Evolutionary conservation across 78 protist genomes (phyloP), one percentile per base, ranked within the genome.

Genomic region (Trichosphaerium sp.): DNA sequence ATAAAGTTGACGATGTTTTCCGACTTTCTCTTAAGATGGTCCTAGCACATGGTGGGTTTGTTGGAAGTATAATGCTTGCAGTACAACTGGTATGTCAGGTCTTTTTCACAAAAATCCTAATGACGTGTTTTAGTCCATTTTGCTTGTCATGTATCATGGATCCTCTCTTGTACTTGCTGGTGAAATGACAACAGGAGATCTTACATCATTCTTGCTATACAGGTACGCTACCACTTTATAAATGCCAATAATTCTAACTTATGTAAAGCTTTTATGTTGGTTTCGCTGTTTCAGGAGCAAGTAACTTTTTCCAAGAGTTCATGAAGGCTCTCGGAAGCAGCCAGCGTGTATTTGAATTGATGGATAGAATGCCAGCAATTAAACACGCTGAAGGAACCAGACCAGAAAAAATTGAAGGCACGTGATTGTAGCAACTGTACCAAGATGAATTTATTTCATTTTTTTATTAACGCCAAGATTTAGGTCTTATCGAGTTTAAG

Each of bases 271-370:
- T n/a, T n/a, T n/a, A n/a, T n/a, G n/a, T n/a, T n/a, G n/a, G n/a
- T n/a, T n/a, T n/a, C n/a, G n/a, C n/a, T n/a, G n/a, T n/a, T n/a
- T n/a, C n/a, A n/a, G n/a, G n/a, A n/a, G n/a, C n/a, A n/a, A n/a
- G n/a, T n/a, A 39, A 2, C 51, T 48, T 65, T 28, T 65, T 40
- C 49, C 41, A 39, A 34, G 40, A 64, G 38, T 28, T 82, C 47
- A 65, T 69, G 82, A 51, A 69, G 26, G 88, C 95, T 0, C 43
- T 82, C 21, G 90, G 90, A 14, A 73, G 90, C 37, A 66, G 83
- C 0, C 74, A 37, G 40, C 58, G 96, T 14, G 79, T 91, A n/a
- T 91, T 87, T 51, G 83, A 77, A 42, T 59, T 91, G 12, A 58
- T 91, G 43, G 93, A 91, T 48, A 37, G 75, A 23, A 38, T 54